These are phyloP conservation scores for Orobanche coerulescens DNA, from an alignment of 257 asterid species.

Conservation along the genomic window DNA sequence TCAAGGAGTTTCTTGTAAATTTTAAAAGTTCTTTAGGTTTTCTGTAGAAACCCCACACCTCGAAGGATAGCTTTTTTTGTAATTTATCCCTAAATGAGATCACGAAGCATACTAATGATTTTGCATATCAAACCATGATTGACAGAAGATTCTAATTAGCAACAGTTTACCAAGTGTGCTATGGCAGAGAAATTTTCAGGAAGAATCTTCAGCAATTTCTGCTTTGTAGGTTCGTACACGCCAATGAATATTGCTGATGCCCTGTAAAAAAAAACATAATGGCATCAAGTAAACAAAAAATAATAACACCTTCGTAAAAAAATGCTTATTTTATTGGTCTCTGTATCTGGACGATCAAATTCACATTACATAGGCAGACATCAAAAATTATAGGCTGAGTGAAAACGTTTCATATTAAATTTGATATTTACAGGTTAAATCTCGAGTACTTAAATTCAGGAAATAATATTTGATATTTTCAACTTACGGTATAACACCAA, in stretches of 20 bases:
- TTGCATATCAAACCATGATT: background rate
- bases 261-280: slow-evolving; percentile 26
- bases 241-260: slow-evolving; percentile 71
- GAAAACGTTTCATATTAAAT: too few relatives aligned
- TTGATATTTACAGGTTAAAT: background rate
- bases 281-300: background rate
- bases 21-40: too few relatives aligned
- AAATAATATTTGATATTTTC: slow-evolving; percentile 9
- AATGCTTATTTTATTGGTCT: background rate
- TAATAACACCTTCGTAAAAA: background rate
- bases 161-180: slow-evolving; percentile 53
- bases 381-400: slow-evolving; percentile 2
- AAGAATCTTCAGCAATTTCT: slow-evolving; percentile 40
- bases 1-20: too few relatives aligned
- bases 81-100: background rate
- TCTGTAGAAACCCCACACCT: too few relatives aligned
- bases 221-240: slow-evolving; percentile 59
- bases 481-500: slow-evolving; percentile 69
- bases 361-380: background rate
- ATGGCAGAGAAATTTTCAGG: slow-evolving; percentile 59
- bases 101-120: background rate
- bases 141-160: background rate
- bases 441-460: slow-evolving; percentile 2
- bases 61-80: too few relatives aligned
- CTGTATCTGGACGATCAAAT: background rate